Evolutionary conservation across 352 stramenopile genomes (phyloP), one percentile per base, ranked within the genome.

Genomic region (Phytophthora crassamura): DNA sequence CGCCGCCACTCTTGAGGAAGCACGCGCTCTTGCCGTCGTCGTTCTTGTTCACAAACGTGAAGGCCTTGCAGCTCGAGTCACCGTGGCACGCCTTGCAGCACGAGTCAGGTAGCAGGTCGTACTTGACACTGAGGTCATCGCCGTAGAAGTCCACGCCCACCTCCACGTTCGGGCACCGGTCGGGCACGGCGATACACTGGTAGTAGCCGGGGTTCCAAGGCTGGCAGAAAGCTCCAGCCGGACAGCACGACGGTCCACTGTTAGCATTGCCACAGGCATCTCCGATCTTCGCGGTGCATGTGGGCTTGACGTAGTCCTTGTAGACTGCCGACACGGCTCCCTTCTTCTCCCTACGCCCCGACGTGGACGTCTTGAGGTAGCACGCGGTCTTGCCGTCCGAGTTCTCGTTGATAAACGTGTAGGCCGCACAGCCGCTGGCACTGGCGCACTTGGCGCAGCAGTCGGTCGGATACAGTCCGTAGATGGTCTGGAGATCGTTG

Each of bases 11-110:
- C 60, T 88, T 89, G 18, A 89, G 53, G 69, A 86, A 89, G 63
- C 80, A 89, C n/a, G 78, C 76, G 25, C 64, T 80, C 22, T 66
- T 54, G 16, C 78, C 78, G 38, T 87, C 74, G 14, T 72, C 25
- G 43, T 87, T 82, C 57, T 84, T 75, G 67, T 87, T 90, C 34
- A 87, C 66, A 41, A 86, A 90, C 15, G 79, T 88, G 74, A 79
- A 89, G 10, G 64, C 53, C 34, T 56, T 56, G 61, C 81, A 90
- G 15, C 45, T 58, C 14, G 67, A 38, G 51, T 80, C 74, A 2
- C 52, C 49, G 35, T 51, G 50, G 53, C 81, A 90, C 11, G 67
- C 74, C 15, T 86, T 65, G 43, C 81, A 90, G 75, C 81, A 90
- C 36, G 55, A 42, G 32, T 70, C 68, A 1, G 80, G 80, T 16